A percentile compares a stretch with the other conserved stretches of the same genome.
phyloP scores from a whole-genome alignment of 331 rosid species.

The Quercus lobata region DNA sequence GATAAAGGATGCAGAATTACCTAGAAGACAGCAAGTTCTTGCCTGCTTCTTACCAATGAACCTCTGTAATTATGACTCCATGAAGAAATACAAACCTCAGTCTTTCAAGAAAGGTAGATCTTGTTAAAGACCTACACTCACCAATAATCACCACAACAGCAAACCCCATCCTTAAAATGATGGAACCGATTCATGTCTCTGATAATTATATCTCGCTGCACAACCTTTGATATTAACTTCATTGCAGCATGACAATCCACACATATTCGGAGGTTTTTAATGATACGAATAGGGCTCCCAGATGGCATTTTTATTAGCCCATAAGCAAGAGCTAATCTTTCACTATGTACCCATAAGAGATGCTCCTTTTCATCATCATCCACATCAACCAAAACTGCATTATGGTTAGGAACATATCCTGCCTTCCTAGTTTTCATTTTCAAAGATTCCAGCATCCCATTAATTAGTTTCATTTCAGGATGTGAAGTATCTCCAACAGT shows the following conservation, averaged over 20 bases:
- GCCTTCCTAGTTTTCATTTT: conserved; percentile 36
- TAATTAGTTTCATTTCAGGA: conserved; percentile 41
- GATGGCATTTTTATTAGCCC: conserved; percentile 34
- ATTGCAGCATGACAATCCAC: conserved; percentile 49
- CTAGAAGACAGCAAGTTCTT: not conserved
- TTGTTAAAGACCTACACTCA: conserved; percentile 14
- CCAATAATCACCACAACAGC: conserved; percentile 57
- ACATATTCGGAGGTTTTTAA: conserved; percentile 50
- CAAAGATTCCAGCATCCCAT: conserved; percentile 43
- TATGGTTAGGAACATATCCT: conserved; percentile 35
- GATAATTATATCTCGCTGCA: conserved; percentile 35
- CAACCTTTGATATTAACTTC: conserved; percentile 41
- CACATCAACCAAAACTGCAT: conserved; percentile 37
- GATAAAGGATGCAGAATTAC: not conserved
- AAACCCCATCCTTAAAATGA: conserved; percentile 41
- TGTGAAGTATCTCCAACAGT: conserved; percentile 44
- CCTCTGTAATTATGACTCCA: not conserved
- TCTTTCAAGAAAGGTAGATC: not conserved
- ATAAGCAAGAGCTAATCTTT: conserved; percentile 50
- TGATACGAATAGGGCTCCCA: conserved; percentile 42
- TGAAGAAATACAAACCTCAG: conserved; percentile 1
- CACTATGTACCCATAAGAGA: conserved; percentile 52
- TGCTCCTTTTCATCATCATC: conserved; percentile 43
- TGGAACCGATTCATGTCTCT: conserved; percentile 53
- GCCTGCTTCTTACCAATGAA: not conserved